A percentile compares a stretch with the other conserved stretches of the same genome.
phyloP scores from a whole-genome alignment of 139 green algal species.

The Tetraselmis chui region DNA sequence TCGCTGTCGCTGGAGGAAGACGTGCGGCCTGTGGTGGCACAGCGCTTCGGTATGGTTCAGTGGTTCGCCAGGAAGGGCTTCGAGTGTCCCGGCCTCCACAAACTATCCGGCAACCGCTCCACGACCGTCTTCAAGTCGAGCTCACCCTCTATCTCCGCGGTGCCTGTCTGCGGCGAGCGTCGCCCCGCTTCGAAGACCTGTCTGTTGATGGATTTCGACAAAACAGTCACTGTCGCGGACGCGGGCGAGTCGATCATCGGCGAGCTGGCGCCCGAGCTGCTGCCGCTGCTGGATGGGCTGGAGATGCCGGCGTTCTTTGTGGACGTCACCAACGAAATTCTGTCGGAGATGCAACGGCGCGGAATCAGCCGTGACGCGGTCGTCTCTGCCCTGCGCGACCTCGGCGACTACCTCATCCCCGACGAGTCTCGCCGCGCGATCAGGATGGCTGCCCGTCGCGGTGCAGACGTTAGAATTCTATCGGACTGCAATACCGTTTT shows the following conservation, averaged over 20 bases:
- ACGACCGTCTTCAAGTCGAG: not conserved
- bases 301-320: constrained; percentile 65
- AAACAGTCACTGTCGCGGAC: constrained; percentile 65
- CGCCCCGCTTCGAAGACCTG: constrained; percentile 10
- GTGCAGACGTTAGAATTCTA: constrained; percentile 47
- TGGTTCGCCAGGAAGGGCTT: constrained; percentile 39
- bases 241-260: constrained; percentile 55
- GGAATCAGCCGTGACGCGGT: constrained; percentile 60
- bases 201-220: constrained; percentile 75
- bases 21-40: constrained; percentile 36
- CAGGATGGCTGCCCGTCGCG: constrained; percentile 8
- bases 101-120: not conserved
- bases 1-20: constrained; percentile 23
- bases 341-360: constrained; percentile 59
- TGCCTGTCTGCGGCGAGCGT: not conserved
- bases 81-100: not conserved
- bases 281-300: constrained; percentile 55
- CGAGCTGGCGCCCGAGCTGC: constrained; percentile 72
- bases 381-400: constrained; percentile 42
- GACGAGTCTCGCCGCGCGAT: not conserved
- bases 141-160: not conserved
- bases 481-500: constrained; percentile 72
- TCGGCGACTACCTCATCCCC: constrained; percentile 31
- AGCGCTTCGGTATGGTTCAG: constrained; percentile 70
- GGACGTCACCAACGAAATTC: constrained; percentile 67